A percentile compares a stretch with the other conserved stretches of the same genome.
Evolutionary conservation across 495 filamentous ascomycete genomes (phyloP).

Genomic region (Daldinia decipiens): DNA sequence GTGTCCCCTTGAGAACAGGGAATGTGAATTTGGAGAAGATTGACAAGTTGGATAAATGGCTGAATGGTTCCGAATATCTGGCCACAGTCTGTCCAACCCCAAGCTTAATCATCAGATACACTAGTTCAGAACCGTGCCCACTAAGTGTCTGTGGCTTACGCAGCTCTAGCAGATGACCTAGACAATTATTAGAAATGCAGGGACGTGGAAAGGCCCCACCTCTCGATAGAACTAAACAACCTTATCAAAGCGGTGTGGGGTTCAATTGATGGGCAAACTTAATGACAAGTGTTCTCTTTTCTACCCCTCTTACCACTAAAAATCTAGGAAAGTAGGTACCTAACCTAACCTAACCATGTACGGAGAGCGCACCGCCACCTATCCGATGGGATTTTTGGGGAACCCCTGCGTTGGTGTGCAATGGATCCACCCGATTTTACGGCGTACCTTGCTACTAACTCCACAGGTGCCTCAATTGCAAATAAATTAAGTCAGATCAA

Average conservation of each 20-base stretch:
- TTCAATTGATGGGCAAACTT: neutral
- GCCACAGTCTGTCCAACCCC: constrained; percentile 26
- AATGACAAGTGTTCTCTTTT: constrained; percentile 50
- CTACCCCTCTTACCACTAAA: constrained; percentile 1
- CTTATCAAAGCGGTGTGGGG: constrained; percentile 2
- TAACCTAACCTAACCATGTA: no score
- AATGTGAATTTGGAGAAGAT: constrained; percentile 44
- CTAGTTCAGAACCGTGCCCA: constrained; percentile 2
- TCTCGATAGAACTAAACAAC: constrained; percentile 1
- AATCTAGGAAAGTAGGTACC: no score
- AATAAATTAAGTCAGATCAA: constrained; percentile 30
- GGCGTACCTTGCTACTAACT: neutral
- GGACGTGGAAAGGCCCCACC: constrained; percentile 34
- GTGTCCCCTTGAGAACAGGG: constrained; percentile 46
- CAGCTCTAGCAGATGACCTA: constrained; percentile 8
- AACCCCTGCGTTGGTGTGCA: constrained; percentile 27
- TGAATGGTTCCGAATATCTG: constrained; percentile 47
- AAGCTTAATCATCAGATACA: constrained; percentile 45
- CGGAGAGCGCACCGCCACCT: constrained; percentile 29
- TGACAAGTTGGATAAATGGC: constrained; percentile 36
- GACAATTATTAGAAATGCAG: constrained; percentile 35
- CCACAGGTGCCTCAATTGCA: constrained; percentile 9
- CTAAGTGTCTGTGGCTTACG: constrained; percentile 32
- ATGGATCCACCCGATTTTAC: neutral
- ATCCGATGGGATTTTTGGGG: constrained; percentile 30